Percentiles rank a stretch among this genome's conserved stretches.
phyloP scores from a whole-genome alignment of 805 yeast species.

The Naumovozyma dairenensis region DNA sequence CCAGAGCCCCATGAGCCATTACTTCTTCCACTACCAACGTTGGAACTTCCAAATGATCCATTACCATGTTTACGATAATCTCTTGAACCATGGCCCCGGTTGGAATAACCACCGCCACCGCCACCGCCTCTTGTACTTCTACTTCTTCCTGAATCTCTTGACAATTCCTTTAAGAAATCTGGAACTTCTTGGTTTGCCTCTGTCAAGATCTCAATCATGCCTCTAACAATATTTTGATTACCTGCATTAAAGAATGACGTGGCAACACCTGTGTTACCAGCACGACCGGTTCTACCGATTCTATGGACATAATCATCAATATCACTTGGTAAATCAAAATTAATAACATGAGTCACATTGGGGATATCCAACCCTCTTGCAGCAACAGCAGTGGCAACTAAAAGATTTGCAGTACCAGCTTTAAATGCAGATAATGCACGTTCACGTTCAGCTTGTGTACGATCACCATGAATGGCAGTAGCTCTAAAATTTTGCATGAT shows the following conservation, averaged over 20 bases:
- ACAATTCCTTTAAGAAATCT: slow-evolving; percentile 63
- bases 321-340: slow-evolving; percentile 92
- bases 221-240: slow-evolving; percentile 79
- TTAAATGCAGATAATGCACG: slow-evolving; percentile 88
- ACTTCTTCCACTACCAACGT: slow-evolving; percentile 2
- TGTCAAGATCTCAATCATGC: slow-evolving; percentile 68
- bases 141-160: slow-evolving; percentile 63
- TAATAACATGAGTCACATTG: slow-evolving; percentile 92
- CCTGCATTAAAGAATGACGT: slow-evolving; percentile 95
- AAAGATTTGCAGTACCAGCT: slow-evolving; percentile 78
- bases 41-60: slow-evolving; percentile 5
- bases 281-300: slow-evolving; percentile 99
- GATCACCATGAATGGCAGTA: slow-evolving; percentile 97
- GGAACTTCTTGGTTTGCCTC: slow-evolving; percentile 98
- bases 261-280: slow-evolving; percentile 96
- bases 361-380: slow-evolving; percentile 99
- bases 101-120: slow-evolving; percentile 31
- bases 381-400: slow-evolving; percentile 98
- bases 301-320: slow-evolving; percentile 98
- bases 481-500: slow-evolving; percentile 85
- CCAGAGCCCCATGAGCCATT: background rate
- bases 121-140: slow-evolving; percentile 39
- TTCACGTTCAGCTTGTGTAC: slow-evolving; percentile 95
- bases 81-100: slow-evolving; percentile 32
- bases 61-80: slow-evolving; percentile 38